Percentiles rank a stretch among this genome's conserved stretches.
phyloP scores from a whole-genome alignment of 2,329 filamentous ascomycete species.

The Fusarium sororula region DNA sequence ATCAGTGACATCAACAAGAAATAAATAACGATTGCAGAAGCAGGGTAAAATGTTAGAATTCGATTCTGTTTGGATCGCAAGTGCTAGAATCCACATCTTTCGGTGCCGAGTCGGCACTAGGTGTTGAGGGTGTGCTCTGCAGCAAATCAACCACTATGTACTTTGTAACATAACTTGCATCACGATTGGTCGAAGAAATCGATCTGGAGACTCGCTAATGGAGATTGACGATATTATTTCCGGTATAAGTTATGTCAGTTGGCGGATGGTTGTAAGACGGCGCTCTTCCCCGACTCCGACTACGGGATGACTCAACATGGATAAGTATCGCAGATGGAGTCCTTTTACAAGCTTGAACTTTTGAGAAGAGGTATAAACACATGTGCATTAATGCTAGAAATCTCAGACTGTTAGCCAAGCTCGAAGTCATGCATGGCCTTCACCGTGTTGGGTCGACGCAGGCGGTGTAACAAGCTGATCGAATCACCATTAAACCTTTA shows the following conservation, averaged over 20 bases:
- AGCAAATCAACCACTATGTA: neutral
- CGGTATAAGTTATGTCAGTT: neutral
- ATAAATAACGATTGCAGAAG: conserved; percentile 16
- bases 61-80: conserved; percentile 1
- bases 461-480: neutral
- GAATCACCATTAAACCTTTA: neutral
- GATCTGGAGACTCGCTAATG: neutral
- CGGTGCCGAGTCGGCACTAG: conserved; percentile 31
- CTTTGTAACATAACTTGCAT: neutral
- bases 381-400: too few relatives aligned
- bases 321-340: neutral
- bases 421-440: neutral
- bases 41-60: conserved; percentile 5
- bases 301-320: neutral
- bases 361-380: neutral
- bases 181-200: neutral
- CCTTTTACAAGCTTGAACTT: neutral
- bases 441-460: neutral
- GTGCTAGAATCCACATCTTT: conserved; percentile 14
- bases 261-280: neutral
- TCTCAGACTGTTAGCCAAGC: neutral
- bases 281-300: neutral
- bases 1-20: neutral
- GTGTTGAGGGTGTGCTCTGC: neutral
- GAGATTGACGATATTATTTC: neutral